Evolutionary conservation across 495 filamentous ascomycete species (phyloP), one percentile per base, ranked within the genome.

Genomic region (Penicillium robsamsonii): DNA sequence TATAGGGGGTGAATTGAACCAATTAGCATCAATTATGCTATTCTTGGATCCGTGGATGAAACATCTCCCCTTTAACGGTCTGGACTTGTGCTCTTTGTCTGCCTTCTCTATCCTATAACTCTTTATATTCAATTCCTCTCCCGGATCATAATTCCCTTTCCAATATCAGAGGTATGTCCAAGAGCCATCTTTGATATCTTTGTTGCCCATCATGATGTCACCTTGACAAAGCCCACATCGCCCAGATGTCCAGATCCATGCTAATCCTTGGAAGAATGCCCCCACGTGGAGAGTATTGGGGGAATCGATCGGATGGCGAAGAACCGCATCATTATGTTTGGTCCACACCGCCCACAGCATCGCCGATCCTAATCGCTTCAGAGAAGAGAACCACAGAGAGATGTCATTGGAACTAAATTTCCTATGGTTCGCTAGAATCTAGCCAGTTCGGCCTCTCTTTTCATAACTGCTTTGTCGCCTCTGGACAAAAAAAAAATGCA

Each of bases 11-110:
- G 17, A 15, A 29, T 9, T 29, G 35, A 17, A 15, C 50, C 57
- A 59, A 47, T 54, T 10, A 25, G 27, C 2, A 18, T 4, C 11
- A 18, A 22, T 5, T 25, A 27, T 25, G 27, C 46, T 50, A 55
- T 61, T 58, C 51, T 53, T 35, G 47, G 50, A 43, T 46, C 50
- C 53, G 17, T 48, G 43, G 48, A 56, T 62, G 57, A 63, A 61
- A 64, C 61, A 55, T 27, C 35, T 44, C 37, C 17, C 50, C 38
- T 42, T 52, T 43, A 42, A 29, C 13, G 47, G 42, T 60, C 53
- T 47, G 41, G 53, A 52, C 53, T 50, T 43, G 3, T 13, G 25
- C 22, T 33, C 6, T 27, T 27, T 22, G 42, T 20, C 29, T 8
- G 29, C 29, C 13, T 15, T 15, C 33, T 49, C 24, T 45, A 24